Percentiles rank a stretch among this genome's conserved stretches.
phyloP scores from a whole-genome alignment of 192 early-diverging fungal genomes.

The Coemansia sp. region DNA sequence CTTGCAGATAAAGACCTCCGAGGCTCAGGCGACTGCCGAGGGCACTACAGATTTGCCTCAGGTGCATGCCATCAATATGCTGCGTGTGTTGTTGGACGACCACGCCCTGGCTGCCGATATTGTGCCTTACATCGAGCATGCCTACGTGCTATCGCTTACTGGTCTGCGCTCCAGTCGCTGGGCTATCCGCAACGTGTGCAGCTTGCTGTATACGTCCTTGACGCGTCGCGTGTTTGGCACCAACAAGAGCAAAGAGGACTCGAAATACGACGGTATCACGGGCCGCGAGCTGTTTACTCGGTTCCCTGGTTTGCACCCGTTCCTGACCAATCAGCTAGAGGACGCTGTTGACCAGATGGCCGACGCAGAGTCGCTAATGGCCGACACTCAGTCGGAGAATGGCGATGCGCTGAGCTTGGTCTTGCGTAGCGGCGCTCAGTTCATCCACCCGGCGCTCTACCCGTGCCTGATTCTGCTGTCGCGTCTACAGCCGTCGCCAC shows the following conservation, averaged over 20 bases:
- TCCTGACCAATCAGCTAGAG: conserved; percentile 73
- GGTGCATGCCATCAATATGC: conserved; percentile 91
- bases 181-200: conserved; percentile 92
- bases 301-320: conserved; percentile 76
- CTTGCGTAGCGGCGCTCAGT: conserved; percentile 41
- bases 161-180: conserved; percentile 80
- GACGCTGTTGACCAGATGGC: conserved; percentile 63
- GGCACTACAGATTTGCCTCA: conserved; percentile 81
- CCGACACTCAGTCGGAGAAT: not conserved
- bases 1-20: conserved; percentile 9
- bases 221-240: conserved; percentile 83
- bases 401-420: conserved; percentile 15
- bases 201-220: conserved; percentile 88
- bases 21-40: conserved; percentile 21
- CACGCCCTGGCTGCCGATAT: conserved; percentile 72
- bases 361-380: conserved; percentile 14
- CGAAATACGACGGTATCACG: conserved; percentile 73
- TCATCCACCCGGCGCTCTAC: conserved; percentile 86
- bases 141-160: conserved; percentile 73
- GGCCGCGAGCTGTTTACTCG: conserved; percentile 89
- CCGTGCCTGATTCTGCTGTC: conserved; percentile 88
- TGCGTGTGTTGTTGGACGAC: conserved; percentile 82
- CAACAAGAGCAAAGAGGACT: conserved; percentile 74
- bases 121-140: conserved; percentile 74
- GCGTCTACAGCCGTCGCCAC: conserved; percentile 67